Base-by-base conservation (phyloP, 495 filamentous ascomycete genomes). In the Podospora comata region DNA sequence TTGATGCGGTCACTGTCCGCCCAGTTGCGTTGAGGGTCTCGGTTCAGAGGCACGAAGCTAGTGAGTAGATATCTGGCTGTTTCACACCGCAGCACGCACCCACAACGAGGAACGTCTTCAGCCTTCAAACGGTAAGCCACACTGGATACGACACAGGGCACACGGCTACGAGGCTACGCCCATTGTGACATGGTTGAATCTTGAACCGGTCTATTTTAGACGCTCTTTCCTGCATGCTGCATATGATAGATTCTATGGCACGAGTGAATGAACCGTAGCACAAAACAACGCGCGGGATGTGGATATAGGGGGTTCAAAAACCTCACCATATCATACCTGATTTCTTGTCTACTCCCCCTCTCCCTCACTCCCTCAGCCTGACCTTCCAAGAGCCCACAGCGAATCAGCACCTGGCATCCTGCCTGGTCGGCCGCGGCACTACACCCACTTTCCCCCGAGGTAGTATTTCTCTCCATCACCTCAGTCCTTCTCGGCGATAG, bases 401-500 rank as follows among this genome's bases (percentile, higher is more conserved):
- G 65, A 72, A 67, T 69, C 62, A 72, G 58, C 30, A n/a, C 60
- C 57, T 48, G 9, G 55, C 62, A 56, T n/a, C 19, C 28, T 60
- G 56, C 65, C 64, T 28, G 23, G 55, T 60, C 59, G 61, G 67
- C 66, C 58, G 64, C 74, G 68, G 34, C 70, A 60, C 65, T 65
- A 44, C 70, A 26, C 57, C 57, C 65, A 65, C 62, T 60, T 28
- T 53, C 48, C 44, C 28, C 26, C 65, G 28, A 60, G 71, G 64
- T 70, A 60, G 54, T 65, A 68, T 70, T 48, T 48, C 61, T 44
- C 34, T 20, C 9, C 60, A n/a, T 32, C 69, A 53, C 61, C 68
- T 88, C 85, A 99, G 82, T 99, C 95, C 86, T 97, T 98, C 83
- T 99, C 95, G 61, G 91, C 91, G 79, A 99, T 98, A 62, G 93